These are phyloP conservation scores for Warburgia ugandensis DNA, from an alignment of 164 flowering plant species.

Conservation along the genomic window DNA sequence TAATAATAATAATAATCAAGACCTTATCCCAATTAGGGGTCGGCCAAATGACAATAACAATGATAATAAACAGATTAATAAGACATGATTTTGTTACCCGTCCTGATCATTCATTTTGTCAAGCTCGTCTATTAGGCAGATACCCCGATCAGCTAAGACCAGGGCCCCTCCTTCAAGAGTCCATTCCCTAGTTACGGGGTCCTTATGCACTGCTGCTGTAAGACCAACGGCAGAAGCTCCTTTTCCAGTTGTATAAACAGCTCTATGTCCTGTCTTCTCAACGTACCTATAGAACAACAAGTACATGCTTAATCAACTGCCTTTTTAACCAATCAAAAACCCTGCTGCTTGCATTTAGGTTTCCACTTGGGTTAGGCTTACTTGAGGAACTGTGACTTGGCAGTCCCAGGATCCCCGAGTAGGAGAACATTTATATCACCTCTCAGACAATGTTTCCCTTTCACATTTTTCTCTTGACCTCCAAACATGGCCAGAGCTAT, in stretches of 20 bases:
- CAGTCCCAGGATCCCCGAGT: slow-evolving; percentile 97
- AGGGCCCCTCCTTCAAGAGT: slow-evolving; percentile 99
- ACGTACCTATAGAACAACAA: slow-evolving; percentile 63
- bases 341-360: no score
- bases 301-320: no score
- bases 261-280: slow-evolving; percentile 95
- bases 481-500: slow-evolving; percentile 99
- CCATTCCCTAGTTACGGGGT: slow-evolving; percentile 96
- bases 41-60: no score
- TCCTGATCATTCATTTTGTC: slow-evolving; percentile 99
- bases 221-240: slow-evolving; percentile 99
- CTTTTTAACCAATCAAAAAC: no score
- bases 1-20: no score
- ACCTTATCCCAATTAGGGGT: no score
- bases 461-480: slow-evolving; percentile 94
- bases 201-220: slow-evolving; percentile 97
- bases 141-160: slow-evolving; percentile 93
- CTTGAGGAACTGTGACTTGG: slow-evolving; percentile 97
- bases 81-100: slow-evolving; percentile 39
- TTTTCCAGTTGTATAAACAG: slow-evolving; percentile 97
- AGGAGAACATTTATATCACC: slow-evolving; percentile 97
- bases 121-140: slow-evolving; percentile 95
- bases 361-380: slow-evolving; percentile 38
- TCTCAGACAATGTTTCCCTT: slow-evolving; percentile 86
- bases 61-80: no score